Evolutionary conservation across 768 basidiomycete species (phyloP).

Genomic region (Boletus subparvulus): DNA sequence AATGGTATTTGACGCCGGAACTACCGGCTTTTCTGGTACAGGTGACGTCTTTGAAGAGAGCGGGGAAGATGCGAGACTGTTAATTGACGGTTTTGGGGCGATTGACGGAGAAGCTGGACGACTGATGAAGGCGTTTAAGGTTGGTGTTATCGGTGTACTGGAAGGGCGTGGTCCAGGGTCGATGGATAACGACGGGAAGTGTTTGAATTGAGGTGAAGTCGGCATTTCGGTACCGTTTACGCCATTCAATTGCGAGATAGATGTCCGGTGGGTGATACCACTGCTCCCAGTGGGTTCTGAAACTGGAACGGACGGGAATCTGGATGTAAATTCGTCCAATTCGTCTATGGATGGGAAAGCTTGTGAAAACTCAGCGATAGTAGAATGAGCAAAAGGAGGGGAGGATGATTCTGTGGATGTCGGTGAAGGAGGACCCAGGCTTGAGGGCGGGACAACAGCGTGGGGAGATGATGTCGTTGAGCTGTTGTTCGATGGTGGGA

Average conservation of each 20-base stretch:
- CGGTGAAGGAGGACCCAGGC: constrained; percentile 75
- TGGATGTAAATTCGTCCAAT: constrained; percentile 55
- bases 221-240: constrained; percentile 32
- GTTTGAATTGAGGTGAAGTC: constrained; percentile 30
- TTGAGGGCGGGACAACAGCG: constrained; percentile 66
- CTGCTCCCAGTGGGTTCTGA: constrained; percentile 40
- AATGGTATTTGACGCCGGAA: constrained; percentile 62
- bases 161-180: constrained; percentile 58
- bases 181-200: constrained; percentile 44
- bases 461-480: constrained; percentile 51
- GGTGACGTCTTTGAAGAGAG: constrained; percentile 31
- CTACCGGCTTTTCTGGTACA: constrained; percentile 37
- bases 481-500: constrained; percentile 26
- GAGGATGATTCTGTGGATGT: constrained; percentile 68
- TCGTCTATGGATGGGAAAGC: constrained; percentile 80
- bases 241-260: constrained; percentile 31
- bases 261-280: constrained; percentile 5
- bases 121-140: constrained; percentile 54
- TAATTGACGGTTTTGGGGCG: constrained; percentile 43
- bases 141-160: constrained; percentile 67
- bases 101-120: constrained; percentile 62
- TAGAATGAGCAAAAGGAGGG: constrained; percentile 41
- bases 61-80: constrained; percentile 35
- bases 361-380: constrained; percentile 58
- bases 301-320: constrained; percentile 49